Percentiles rank a stretch among this genome's conserved stretches.
phyloP scores from a whole-genome alignment of 495 filamentous ascomycete species.

The Xylaria sp. region DNA sequence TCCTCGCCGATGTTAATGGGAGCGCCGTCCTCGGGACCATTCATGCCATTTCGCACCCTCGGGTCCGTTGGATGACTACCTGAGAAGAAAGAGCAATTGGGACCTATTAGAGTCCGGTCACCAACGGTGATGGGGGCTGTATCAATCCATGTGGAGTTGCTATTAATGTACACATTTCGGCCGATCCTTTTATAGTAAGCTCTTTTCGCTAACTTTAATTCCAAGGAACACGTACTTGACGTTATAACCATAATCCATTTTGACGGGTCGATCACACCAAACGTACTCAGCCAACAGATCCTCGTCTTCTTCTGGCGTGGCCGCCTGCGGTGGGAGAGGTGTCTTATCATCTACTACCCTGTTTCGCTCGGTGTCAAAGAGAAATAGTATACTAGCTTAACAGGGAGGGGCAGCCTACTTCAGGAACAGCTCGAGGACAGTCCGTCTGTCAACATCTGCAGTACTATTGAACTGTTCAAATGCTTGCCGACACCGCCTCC shows the following conservation, averaged over 20 bases:
- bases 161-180: conserved; percentile 76
- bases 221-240: conserved; percentile 50
- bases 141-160: conserved; percentile 77
- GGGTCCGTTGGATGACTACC: conserved; percentile 82
- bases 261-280: conserved; percentile 75
- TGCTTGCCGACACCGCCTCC: conserved; percentile 65
- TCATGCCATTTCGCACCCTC: conserved; percentile 70
- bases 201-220: neutral
- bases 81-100: conserved; percentile 75
- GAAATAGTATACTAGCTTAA: neutral
- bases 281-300: conserved; percentile 64
- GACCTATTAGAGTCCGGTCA: conserved; percentile 78
- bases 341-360: conserved; percentile 67
- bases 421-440: conserved; percentile 71
- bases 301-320: conserved; percentile 65
- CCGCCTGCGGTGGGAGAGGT: conserved; percentile 64
- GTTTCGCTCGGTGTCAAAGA: conserved; percentile 9
- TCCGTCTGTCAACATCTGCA: conserved; percentile 62
- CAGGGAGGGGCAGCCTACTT: conserved; percentile 59
- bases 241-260: conserved; percentile 79
- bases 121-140: conserved; percentile 80
- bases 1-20: conserved; percentile 84
- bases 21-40: conserved; percentile 77
- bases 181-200: conserved; percentile 55
- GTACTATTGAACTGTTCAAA: conserved; percentile 68